phyloP scores from a whole-genome alignment of 495 filamentous ascomycete genomes.

The Chaetomium cochliodes region DNA sequence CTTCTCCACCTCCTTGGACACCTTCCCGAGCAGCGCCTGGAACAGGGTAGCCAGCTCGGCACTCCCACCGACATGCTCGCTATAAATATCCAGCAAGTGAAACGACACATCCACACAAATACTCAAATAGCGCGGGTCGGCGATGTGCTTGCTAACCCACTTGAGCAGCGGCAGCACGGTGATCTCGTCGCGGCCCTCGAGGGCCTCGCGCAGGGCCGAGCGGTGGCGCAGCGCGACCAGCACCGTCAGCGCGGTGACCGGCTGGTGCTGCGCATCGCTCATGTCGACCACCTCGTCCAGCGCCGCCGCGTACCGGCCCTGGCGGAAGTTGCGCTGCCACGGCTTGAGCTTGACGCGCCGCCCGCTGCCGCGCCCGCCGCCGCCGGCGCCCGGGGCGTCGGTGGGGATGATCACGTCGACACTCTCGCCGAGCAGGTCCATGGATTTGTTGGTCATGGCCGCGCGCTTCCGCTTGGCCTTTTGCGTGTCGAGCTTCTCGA shows the following conservation, averaged over 20 bases:
- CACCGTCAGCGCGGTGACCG: constrained; percentile 66
- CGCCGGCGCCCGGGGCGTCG: constrained; percentile 25
- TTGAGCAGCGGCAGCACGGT: constrained; percentile 75
- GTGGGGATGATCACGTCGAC: constrained; percentile 75
- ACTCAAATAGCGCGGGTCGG: constrained; percentile 72
- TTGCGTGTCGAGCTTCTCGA: constrained; percentile 62
- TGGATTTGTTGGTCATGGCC: constrained; percentile 68
- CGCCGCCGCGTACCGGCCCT: constrained; percentile 71
- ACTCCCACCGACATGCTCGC: constrained; percentile 72
- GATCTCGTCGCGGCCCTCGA: constrained; percentile 78
- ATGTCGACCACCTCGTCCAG: constrained; percentile 72
- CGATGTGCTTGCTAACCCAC: constrained; percentile 77
- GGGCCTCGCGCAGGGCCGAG: constrained; percentile 76
- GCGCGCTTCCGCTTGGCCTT: constrained; percentile 67
- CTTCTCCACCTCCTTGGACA: constrained; percentile 74
- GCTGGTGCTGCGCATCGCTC: constrained; percentile 46
- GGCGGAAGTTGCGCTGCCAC: constrained; percentile 81
- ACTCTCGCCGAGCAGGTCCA: constrained; percentile 81
- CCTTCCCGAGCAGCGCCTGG: constrained; percentile 60
- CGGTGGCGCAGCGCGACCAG: constrained; percentile 83
- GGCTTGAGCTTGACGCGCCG: constrained; percentile 57
- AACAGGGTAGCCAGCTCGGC: constrained; percentile 68
- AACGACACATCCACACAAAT: constrained; percentile 77
- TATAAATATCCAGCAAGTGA: constrained; percentile 82
- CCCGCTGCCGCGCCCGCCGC: constrained; percentile 42